A percentile compares a stretch with the other conserved stretches of the same genome.
These are phyloP conservation scores for Kurtzmaniella natalensis DNA, from an alignment of 1,139 yeast genomes.

Conservation along the genomic window DNA sequence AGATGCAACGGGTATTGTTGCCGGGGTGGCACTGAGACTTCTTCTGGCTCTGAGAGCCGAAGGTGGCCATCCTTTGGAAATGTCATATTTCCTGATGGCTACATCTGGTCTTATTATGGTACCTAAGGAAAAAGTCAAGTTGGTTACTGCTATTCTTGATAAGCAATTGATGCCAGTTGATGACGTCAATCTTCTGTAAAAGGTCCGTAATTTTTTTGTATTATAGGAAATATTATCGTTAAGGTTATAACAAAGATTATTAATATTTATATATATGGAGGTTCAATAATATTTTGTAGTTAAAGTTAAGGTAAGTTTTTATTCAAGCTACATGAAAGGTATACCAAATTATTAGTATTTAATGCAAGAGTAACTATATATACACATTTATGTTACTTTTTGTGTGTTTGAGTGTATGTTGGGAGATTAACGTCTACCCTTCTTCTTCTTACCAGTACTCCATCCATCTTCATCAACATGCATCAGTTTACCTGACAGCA, in stretches of 20 bases:
- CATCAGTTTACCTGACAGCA: conserved; percentile 42
- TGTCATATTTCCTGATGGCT: conserved; percentile 63
- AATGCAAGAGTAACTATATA: too few relatives aligned
- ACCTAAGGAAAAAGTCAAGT: conserved; percentile 47
- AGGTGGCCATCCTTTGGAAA: conserved; percentile 34
- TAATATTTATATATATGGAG: not conserved
- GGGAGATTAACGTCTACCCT: conserved; percentile 22
- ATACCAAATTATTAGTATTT: too few relatives aligned
- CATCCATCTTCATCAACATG: conserved; percentile 73
- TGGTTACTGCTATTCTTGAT: conserved; percentile 18
- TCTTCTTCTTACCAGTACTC: conserved; percentile 53
- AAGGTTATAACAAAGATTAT: not conserved
- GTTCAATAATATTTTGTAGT: not conserved
- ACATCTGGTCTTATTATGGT: conserved; percentile 57
- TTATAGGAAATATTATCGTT: too few relatives aligned
- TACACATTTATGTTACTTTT: not conserved
- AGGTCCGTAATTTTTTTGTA: too few relatives aligned
- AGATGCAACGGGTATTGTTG: conserved; percentile 64
- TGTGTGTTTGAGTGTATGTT: not conserved
- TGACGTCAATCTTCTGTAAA: not conserved
- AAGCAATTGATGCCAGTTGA: conserved; percentile 1
- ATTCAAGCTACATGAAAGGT: too few relatives aligned
- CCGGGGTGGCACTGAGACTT: conserved; percentile 56
- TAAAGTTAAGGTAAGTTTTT: too few relatives aligned
- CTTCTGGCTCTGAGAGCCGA: conserved; percentile 26